Evolutionary conservation across 164 flowering plant genomes (phyloP), one percentile per base, ranked within the genome.

Genomic region (Chimonanthus praecox): DNA sequence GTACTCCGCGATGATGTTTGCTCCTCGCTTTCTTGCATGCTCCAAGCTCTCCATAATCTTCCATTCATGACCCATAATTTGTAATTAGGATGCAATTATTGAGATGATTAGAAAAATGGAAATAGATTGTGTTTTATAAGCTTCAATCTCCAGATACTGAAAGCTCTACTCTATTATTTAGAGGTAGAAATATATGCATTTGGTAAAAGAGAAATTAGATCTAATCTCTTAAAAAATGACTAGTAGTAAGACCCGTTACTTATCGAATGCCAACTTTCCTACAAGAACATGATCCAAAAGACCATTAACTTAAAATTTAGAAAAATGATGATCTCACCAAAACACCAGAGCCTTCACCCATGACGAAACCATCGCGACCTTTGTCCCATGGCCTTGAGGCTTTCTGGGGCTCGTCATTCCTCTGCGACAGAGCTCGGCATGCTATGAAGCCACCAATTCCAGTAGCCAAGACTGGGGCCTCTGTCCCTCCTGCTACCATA

Each of bases 301-400:
- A 33, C 33, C 33, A 33, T 33, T 33, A 33, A 33, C 33, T 33
- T 33, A 33, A 33, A 54, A 54, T 54, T n/a, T 54, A 2, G 60
- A 11, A 54, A 54, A 54, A 54, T 13, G 60, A 13, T 13, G 6
- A 49, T 15, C 5, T 75, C 84, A 90, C 91, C 91, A 88, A 83
- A 47, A 89, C 91, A 62, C 95, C 95, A 43, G 88, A 58, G 43
- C 95, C 95, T 85, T 90, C 94, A 3, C 92, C 92, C 82, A 90
- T 87, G 61, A 90, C 92, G 75, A 90, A 90, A 64, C 94, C 95
- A 47, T 77, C 79, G 16, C 79, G 73, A 61, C 21, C 33, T 73
- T 69, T 77, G 44, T 77, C 79, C 79, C 79, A 72, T 49, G 79
- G 79, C 64, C 79, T 77, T 21, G 79, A 77, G 33, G 79, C 76